Evolutionary conservation across 495 filamentous ascomycete species (phyloP).

Genomic region (Thozetella sp.): DNA sequence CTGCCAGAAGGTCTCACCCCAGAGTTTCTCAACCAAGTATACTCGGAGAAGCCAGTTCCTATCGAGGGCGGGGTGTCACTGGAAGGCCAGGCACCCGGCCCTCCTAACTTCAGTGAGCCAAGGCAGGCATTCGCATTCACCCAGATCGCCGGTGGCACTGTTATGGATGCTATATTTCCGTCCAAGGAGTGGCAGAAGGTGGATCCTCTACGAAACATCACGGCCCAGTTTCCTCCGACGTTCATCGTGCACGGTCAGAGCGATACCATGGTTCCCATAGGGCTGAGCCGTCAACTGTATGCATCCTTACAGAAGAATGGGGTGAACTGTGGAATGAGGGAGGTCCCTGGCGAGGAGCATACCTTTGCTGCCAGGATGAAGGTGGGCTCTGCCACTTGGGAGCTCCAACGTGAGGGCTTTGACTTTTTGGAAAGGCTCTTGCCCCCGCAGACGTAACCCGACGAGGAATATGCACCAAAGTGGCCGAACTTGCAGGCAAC

Average conservation of each 20-base stretch:
- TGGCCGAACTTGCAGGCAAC: too few species aligned
- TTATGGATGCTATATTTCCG: slow-evolving; percentile 7
- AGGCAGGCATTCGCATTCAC: slow-evolving; percentile 4
- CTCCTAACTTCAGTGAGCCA: slow-evolving; percentile 3
- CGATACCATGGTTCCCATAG: slow-evolving; percentile 5
- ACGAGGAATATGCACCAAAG: too few species aligned
- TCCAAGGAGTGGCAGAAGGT: slow-evolving; percentile 2
- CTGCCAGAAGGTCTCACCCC: neutral
- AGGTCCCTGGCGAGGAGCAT: slow-evolving; percentile 5
- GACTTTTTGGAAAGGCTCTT: slow-evolving; percentile 6
- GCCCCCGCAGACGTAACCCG: too few species aligned
- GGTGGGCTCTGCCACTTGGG: slow-evolving; percentile 4
- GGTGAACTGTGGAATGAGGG: slow-evolving; percentile 5
- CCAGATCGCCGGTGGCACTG: neutral
- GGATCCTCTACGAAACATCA: slow-evolving; percentile 6
- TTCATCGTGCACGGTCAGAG: slow-evolving; percentile 6
- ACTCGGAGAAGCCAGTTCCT: slow-evolving; percentile 3
- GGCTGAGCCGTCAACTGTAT: neutral
- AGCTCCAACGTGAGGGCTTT: slow-evolving; percentile 4
- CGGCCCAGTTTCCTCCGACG: neutral
- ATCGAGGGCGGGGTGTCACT: slow-evolving; percentile 4
- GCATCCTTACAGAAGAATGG: neutral
- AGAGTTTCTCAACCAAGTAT: slow-evolving; percentile 1
- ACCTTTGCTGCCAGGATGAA: slow-evolving; percentile 7
- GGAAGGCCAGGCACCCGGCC: slow-evolving; percentile 2